Percentiles rank a stretch among this genome's conserved stretches.
phyloP scores from a whole-genome alignment of 495 filamentous ascomycete species.

The Aspergillus baeticus region DNA sequence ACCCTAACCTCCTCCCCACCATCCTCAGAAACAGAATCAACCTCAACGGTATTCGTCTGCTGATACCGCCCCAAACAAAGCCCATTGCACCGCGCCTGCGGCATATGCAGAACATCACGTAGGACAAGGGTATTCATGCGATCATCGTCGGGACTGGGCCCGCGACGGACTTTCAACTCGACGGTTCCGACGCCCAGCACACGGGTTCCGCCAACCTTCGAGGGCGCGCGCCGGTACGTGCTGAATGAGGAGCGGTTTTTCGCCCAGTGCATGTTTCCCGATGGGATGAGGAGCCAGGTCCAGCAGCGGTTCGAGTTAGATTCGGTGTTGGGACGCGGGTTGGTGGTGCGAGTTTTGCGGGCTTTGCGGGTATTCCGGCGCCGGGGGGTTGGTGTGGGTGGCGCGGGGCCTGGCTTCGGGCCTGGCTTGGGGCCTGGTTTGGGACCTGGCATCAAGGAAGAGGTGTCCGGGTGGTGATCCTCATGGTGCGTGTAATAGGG shows the following conservation, averaged over 20 bases:
- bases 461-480: no score
- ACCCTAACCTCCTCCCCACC: background rate
- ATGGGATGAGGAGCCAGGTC: conserved; percentile 21
- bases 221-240: conserved; percentile 20
- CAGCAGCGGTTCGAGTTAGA: conserved; percentile 14
- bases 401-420: no score
- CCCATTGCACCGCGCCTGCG: conserved; percentile 27
- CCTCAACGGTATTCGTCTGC: no score
- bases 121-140: conserved; percentile 18
- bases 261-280: conserved; percentile 25
- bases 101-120: conserved; percentile 25
- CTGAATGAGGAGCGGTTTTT: conserved; percentile 26
- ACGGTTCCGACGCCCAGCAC: conserved; percentile 26
- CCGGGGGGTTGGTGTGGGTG: no score
- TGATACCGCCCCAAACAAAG: background rate
- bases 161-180: conserved; percentile 17
- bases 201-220: conserved; percentile 9
- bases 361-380: no score
- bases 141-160: conserved; percentile 2
- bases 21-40: no score
- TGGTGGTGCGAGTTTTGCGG: no score
- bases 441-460: no score
- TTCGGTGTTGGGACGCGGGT: no score
- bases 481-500: no score
- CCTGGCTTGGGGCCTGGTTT: no score